Conservation (phyloP, 2,329 filamentous ascomycete species). For the Alternaria alternata region DNA sequence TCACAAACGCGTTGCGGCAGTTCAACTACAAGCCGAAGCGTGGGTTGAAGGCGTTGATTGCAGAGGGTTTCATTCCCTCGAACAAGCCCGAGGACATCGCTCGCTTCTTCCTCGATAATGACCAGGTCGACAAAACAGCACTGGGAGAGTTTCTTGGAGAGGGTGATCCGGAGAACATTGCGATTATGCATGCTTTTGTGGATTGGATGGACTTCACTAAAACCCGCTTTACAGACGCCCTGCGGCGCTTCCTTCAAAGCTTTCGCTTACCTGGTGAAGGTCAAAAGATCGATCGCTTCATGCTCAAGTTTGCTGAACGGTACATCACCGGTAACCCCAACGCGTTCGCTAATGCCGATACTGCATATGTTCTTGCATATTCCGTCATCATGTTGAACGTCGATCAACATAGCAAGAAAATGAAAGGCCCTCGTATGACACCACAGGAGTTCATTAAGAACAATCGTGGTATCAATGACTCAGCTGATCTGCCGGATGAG, state of each 20-base stretch:
- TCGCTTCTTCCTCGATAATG: conserved; percentile 79
- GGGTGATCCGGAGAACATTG: conserved; percentile 90
- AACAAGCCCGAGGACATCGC: conserved; percentile 84
- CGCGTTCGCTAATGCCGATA: conserved; percentile 97
- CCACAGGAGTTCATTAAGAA: conserved; percentile 99
- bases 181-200: conserved; percentile 98
- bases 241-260: conserved; percentile 90
- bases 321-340: conserved; percentile 96
- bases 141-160: conserved; percentile 96
- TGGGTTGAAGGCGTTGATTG: conserved; percentile 82
- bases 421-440: conserved; percentile 84
- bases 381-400: conserved; percentile 97
- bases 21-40: conserved; percentile 99
- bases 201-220: conserved; percentile 93
- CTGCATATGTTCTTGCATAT: conserved; percentile 93
- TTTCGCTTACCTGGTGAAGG: conserved; percentile 96
- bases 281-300: conserved; percentile 99
- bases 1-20: conserved; percentile 85
- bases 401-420: conserved; percentile 89
- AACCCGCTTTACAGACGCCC: conserved; percentile 88
- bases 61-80: conserved; percentile 86
- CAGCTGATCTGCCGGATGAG: conserved; percentile 88
- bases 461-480: conserved; percentile 97
- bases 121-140: conserved; percentile 87
- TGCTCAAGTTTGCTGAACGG: conserved; percentile 97